These are phyloP conservation scores for Fragosphaeria purpurea DNA, from an alignment of 2,329 filamentous ascomycete species.

Conservation along the genomic window DNA sequence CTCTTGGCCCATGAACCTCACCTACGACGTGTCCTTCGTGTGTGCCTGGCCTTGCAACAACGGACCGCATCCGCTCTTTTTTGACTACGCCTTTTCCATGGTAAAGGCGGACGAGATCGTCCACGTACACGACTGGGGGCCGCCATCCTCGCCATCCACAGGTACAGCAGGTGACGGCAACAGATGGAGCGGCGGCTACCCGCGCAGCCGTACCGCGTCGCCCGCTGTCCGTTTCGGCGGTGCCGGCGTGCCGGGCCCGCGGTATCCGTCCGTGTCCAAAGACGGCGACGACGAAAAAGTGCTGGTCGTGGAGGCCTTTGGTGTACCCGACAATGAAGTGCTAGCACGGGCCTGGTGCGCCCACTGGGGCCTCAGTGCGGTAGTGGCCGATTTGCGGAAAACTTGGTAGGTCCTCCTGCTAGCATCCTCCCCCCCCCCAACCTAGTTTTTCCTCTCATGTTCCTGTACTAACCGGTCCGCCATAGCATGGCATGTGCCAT, in stretches of 20 bases:
- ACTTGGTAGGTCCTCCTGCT: constrained; percentile 46
- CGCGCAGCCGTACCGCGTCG: constrained; percentile 12
- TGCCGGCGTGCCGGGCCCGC: constrained; percentile 8
- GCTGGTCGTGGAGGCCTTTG: constrained; percentile 62
- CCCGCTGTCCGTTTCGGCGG: constrained; percentile 11
- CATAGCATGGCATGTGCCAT: constrained; percentile 61
- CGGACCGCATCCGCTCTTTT: constrained; percentile 60
- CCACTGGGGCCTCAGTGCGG: constrained; percentile 61
- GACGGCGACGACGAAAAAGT: constrained; percentile 53
- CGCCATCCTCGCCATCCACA: constrained; percentile 24
- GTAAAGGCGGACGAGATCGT: constrained; percentile 57
- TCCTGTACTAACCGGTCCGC: too few relatives aligned
- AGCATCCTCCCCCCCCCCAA: too few relatives aligned
- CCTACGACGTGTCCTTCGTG: constrained; percentile 57
- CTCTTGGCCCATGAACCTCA: constrained; percentile 53
- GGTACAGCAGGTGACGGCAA: not conserved
- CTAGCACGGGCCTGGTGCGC: constrained; percentile 68
- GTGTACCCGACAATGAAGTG: constrained; percentile 65
- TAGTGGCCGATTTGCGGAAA: constrained; percentile 58
- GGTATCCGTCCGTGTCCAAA: constrained; percentile 11
- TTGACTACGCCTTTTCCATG: constrained; percentile 54
- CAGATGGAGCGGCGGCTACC: constrained; percentile 4
- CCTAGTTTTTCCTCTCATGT: too few relatives aligned
- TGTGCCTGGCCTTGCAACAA: constrained; percentile 54
- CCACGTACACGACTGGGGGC: constrained; percentile 55